Evolutionary conservation across 1,284 basidiomycete species (phyloP), one percentile per base, ranked within the genome.

Genomic region (Irpex lacteus): DNA sequence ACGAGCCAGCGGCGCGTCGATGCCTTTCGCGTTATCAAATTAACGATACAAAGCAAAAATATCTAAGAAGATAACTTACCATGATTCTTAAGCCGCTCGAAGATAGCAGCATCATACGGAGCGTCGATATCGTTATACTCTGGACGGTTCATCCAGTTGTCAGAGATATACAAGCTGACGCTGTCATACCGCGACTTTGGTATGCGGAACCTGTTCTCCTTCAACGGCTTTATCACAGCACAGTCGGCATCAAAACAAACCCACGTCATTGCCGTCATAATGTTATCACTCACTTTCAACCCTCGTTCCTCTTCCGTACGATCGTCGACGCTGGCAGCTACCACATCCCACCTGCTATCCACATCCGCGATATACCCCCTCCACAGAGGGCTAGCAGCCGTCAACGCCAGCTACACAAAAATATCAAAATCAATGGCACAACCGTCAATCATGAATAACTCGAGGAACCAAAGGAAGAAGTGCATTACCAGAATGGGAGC

Each of bases 281-380:
- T 26, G 26, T 26, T 26, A 26, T 26, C 4, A 19, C 69, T 37
- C 69, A 91, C 92, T 84, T 90, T 92, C 65, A 93, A 70, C 2
- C 96, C 96, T 60, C 96, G 86, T 77, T 99, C 98, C 74, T 97
- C 96, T 68, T 91, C 88, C 15, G 95, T 99, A 57, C 98, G 87
- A 78, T 99, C 98, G 73, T 99, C 98, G 0, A 99, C 96, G 68
- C 94, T 94, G 5, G 92, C 97, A 4, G 97, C 92, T 69, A 99
- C 98, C 19, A 99, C 97, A 74, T 98, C 95, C 98, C 98, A 99
- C 32, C 98, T 88, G 72, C 94, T 96, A 78, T 99, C 98, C 2
- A 98, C 96, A 73, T 99, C 97, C 36, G 97, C 89, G 52, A 99
- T 85, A 73, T 95, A 93, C 9, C 98, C 98, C 64, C 97, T 85